These are phyloP conservation scores for Colletotrichum costaricense DNA, from an alignment of 2,329 filamentous ascomycete genomes.

Conservation along the genomic window DNA sequence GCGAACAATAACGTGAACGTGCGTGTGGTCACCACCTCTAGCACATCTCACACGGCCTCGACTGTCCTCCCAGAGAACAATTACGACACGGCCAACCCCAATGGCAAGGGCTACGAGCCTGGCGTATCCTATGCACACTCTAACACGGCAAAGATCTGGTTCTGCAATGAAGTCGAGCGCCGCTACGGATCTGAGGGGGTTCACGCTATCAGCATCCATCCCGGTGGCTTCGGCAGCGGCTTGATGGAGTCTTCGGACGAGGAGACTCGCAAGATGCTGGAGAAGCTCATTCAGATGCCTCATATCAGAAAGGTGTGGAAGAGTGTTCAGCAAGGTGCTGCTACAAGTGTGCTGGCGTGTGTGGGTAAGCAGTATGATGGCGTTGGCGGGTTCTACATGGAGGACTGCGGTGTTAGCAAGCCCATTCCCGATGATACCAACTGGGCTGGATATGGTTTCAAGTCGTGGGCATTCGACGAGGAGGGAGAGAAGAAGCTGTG, in stretches of 20 bases:
- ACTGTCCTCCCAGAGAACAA: constrained; percentile 49
- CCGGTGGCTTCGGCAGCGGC: neutral
- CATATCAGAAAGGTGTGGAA: constrained; percentile 10
- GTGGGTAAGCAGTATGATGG: constrained; percentile 8
- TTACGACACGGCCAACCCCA: constrained; percentile 46
- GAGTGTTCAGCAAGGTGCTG: constrained; percentile 2
- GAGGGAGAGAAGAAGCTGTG: constrained; percentile 11
- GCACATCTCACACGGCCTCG: constrained; percentile 52
- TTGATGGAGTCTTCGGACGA: constrained; percentile 10
- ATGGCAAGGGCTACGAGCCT: constrained; percentile 47
- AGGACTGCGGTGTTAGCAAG: constrained; percentile 11
- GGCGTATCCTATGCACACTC: constrained; percentile 56
- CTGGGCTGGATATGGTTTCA: constrained; percentile 6
- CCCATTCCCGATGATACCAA: neutral
- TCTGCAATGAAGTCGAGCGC: constrained; percentile 62
- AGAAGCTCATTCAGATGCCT: constrained; percentile 5
- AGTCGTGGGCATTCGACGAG: constrained; percentile 5
- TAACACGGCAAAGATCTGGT: constrained; percentile 63
- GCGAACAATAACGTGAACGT: constrained; percentile 52
- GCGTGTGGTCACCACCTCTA: constrained; percentile 57
- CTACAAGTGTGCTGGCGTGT: neutral
- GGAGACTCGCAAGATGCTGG: neutral
- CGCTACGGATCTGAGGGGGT: constrained; percentile 36
- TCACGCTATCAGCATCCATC: constrained; percentile 46
- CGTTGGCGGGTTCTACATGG: constrained; percentile 8